Conservation (phyloP, 805 yeast species). For the Sugiyamaella americana region DNA sequence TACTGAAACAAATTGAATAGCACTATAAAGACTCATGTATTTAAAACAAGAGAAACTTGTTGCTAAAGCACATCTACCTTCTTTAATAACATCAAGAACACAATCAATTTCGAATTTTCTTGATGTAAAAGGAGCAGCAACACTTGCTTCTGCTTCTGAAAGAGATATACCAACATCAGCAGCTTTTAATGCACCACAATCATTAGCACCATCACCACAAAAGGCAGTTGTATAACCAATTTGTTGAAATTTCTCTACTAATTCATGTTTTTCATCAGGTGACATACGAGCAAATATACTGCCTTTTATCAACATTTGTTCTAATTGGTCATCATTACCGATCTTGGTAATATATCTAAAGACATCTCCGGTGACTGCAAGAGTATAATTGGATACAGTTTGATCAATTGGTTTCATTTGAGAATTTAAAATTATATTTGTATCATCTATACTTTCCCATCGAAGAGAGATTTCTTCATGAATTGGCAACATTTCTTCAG, state of each 20-base stretch:
- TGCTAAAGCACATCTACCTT: conserved; percentile 91
- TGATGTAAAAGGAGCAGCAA: conserved; percentile 97
- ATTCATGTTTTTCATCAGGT: conserved; percentile 96
- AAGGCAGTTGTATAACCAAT: conserved; percentile 91
- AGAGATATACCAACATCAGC: conserved; percentile 96
- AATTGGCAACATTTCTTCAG: background rate
- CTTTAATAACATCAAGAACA: conserved; percentile 83
- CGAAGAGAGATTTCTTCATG: conserved; percentile 15
- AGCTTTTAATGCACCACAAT: conserved; percentile 96
- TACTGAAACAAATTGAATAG: conserved; percentile 89
- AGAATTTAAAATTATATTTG: conserved; percentile 53
- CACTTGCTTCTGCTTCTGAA: conserved; percentile 97
- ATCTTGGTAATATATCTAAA: conserved; percentile 65
- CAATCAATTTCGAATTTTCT: conserved; percentile 86
- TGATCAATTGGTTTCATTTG: conserved; percentile 44
- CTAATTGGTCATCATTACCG: conserved; percentile 39
- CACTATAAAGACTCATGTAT: conserved; percentile 95
- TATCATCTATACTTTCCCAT: conserved; percentile 40
- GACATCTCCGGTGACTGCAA: conserved; percentile 91
- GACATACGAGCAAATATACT: conserved; percentile 94
- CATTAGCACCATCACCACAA: conserved; percentile 99
- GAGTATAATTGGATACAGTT: conserved; percentile 41
- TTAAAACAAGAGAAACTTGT: conserved; percentile 96
- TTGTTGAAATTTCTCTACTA: conserved; percentile 78
- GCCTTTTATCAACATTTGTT: conserved; percentile 62